Evolutionary conservation across 345 rosid genomes (phyloP).

Genomic region (Orychophragmus violaceus): DNA sequence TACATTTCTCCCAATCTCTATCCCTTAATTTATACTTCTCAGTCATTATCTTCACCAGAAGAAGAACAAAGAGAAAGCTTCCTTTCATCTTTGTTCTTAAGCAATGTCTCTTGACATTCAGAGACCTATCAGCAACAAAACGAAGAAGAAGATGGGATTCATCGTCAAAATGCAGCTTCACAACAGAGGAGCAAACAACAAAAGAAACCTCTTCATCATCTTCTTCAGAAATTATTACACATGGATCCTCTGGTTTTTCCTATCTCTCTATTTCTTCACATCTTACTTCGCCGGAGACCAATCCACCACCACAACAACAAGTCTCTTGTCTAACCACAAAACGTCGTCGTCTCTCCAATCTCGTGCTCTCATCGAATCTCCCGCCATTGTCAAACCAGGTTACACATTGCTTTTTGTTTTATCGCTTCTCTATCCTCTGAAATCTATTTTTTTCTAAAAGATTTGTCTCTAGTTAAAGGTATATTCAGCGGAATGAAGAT

Average conservation of each 20-base stretch:
- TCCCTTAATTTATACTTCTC: conserved; percentile 47
- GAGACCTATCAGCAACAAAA: conserved; percentile 20
- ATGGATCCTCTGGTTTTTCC: conserved; percentile 76
- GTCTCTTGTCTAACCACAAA: conserved; percentile 32
- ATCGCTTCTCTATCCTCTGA: too few species aligned
- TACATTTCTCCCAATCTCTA: conserved; percentile 30
- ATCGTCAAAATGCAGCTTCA: conserved; percentile 56
- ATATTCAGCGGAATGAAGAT: conserved; percentile 61
- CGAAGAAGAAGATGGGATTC: conserved; percentile 40
- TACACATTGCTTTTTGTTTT: too few species aligned
- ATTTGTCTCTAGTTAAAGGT: too few species aligned
- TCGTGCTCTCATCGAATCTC: conserved; percentile 70
- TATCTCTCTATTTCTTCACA: conserved; percentile 64
- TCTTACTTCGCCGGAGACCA: conserved; percentile 56
- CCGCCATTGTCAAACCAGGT: conserved; percentile 33
- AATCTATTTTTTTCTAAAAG: too few species aligned
- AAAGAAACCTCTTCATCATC: conserved; percentile 35
- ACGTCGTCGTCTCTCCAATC: conserved; percentile 47
- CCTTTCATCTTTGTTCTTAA: conserved; percentile 35
- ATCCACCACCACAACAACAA: conserved; percentile 32
- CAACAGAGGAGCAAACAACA: conserved; percentile 36
- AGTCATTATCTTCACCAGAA: conserved; percentile 3
- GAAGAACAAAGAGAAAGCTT: conserved; percentile 35
- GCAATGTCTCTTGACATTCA: conserved; percentile 30
- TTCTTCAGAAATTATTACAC: conserved; percentile 58